Percentiles rank a stretch among this genome's conserved stretches.
phyloP scores from a whole-genome alignment of 768 basidiomycete species.

The Lactarius hengduanensis region DNA sequence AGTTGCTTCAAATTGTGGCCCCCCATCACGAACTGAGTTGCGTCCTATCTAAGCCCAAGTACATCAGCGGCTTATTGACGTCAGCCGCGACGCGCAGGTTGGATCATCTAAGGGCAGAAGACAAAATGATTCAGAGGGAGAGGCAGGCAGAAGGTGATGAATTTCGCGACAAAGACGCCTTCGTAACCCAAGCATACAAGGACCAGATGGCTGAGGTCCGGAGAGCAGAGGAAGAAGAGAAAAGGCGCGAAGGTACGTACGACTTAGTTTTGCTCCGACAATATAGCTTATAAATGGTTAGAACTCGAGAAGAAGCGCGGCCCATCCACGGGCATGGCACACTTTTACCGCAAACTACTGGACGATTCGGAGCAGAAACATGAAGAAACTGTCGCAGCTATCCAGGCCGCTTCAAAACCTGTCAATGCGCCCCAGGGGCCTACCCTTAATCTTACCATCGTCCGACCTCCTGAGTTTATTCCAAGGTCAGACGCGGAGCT shows the following conservation, averaged over 20 bases:
- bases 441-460: slow-evolving; percentile 67
- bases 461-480: slow-evolving; percentile 63
- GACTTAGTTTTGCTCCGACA: neutral
- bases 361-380: slow-evolving; percentile 81
- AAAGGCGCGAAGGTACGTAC: slow-evolving; percentile 73
- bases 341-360: slow-evolving; percentile 77
- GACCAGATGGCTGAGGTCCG: slow-evolving; percentile 93
- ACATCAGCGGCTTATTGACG: slow-evolving; percentile 74
- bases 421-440: slow-evolving; percentile 63
- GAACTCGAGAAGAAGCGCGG: slow-evolving; percentile 60
- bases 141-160: slow-evolving; percentile 91
- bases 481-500: slow-evolving; percentile 72
- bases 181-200: slow-evolving; percentile 97
- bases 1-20: slow-evolving; percentile 10
- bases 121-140: slow-evolving; percentile 95
- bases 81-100: slow-evolving; percentile 85
- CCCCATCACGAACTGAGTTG: slow-evolving; percentile 11
- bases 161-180: slow-evolving; percentile 93
- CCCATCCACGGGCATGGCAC: slow-evolving; percentile 68
- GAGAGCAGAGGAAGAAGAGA: slow-evolving; percentile 91
- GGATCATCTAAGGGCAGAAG: slow-evolving; percentile 91
- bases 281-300: slow-evolving; percentile 26
- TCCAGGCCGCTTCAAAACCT: slow-evolving; percentile 46
- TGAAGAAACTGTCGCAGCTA: slow-evolving; percentile 83
- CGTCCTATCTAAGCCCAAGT: slow-evolving; percentile 69